phyloP scores from a whole-genome alignment of 2,329 filamentous ascomycete species.

The Uncinocarpus reesii region DNA sequence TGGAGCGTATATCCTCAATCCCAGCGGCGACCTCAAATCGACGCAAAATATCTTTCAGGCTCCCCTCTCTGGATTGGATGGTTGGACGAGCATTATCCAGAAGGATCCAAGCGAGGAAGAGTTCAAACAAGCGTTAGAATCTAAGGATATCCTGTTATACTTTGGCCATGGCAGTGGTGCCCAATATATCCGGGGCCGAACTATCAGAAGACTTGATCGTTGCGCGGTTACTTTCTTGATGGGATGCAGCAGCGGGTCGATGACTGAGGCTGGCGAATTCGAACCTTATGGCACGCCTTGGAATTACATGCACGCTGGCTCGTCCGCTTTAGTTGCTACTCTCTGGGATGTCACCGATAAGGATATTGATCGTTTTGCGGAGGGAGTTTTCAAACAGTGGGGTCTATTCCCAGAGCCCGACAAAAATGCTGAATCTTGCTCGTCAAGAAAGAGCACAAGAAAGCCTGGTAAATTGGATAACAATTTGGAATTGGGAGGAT shows the following conservation, averaged over 20 bases:
- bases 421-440: slow-evolving; percentile 18
- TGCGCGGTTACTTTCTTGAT: slow-evolving; percentile 83
- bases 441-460: background rate
- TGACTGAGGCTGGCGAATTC: slow-evolving; percentile 74
- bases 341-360: slow-evolving; percentile 97
- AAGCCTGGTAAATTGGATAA: background rate
- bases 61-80: slow-evolving; percentile 44
- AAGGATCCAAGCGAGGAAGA: slow-evolving; percentile 65
- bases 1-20: slow-evolving; percentile 72
- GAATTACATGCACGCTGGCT: slow-evolving; percentile 82
- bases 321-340: slow-evolving; percentile 78
- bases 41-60: slow-evolving; percentile 68
- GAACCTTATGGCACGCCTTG: slow-evolving; percentile 84
- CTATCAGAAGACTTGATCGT: slow-evolving; percentile 64
- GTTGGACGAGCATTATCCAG: slow-evolving; percentile 60
- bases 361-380: slow-evolving; percentile 89
- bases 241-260: slow-evolving; percentile 79
- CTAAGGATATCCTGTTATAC: slow-evolving; percentile 69
- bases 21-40: slow-evolving; percentile 67
- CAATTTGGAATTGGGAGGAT: background rate
- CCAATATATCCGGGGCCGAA: slow-evolving; percentile 81
- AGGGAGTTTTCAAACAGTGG: slow-evolving; percentile 72
- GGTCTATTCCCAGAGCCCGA: slow-evolving; percentile 49
- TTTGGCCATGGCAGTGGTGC: slow-evolving; percentile 93
- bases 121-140: slow-evolving; percentile 57